phyloP scores from a whole-genome alignment of 2,329 filamentous ascomycete genomes.

The Incumbomyces delicatus region DNA sequence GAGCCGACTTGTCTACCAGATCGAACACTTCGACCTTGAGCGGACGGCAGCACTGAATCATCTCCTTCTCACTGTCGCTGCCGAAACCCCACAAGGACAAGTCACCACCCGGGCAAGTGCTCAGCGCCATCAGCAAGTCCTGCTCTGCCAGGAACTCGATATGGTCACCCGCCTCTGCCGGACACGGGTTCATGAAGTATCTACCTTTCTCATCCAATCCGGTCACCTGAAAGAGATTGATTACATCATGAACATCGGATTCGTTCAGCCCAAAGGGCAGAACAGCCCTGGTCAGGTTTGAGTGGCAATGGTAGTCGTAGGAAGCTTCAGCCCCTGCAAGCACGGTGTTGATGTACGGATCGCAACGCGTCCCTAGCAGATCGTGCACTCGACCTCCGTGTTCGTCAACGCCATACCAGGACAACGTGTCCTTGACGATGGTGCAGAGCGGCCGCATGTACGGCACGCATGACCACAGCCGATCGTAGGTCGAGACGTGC shows the following conservation, averaged over 20 bases:
- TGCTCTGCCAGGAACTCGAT: conserved; percentile 75
- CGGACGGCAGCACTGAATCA: conserved; percentile 65
- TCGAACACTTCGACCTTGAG: conserved; percentile 65
- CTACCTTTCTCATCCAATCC: conserved; percentile 61
- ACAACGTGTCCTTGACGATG: conserved; percentile 54
- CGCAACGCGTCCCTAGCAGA: conserved; percentile 70
- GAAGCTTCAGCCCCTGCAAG: conserved; percentile 49
- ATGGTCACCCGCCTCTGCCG: conserved; percentile 39
- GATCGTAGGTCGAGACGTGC: conserved; percentile 61
- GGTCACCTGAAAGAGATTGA: conserved; percentile 81
- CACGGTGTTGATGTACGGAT: conserved; percentile 71
- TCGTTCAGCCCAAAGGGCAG: conserved; percentile 59
- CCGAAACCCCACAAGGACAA: conserved; percentile 71
- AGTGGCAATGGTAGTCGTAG: conserved; percentile 78
- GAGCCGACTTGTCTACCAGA: conserved; percentile 38
- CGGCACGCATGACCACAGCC: conserved; percentile 68
- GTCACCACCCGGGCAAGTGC: conserved; percentile 70
- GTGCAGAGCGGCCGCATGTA: conserved; percentile 67
- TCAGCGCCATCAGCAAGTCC: conserved; percentile 56
- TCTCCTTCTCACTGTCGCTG: conserved; percentile 47
- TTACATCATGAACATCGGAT: conserved; percentile 69
- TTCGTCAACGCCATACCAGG: conserved; percentile 49
- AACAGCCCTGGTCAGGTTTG: conserved; percentile 66
- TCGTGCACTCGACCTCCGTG: conserved; percentile 65
- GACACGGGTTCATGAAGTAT: conserved; percentile 59